A percentile compares a stretch with the other conserved stretches of the same genome.
Conservation (phyloP, 768 basidiomycete species). For the Tephrocybe rancida region DNA sequence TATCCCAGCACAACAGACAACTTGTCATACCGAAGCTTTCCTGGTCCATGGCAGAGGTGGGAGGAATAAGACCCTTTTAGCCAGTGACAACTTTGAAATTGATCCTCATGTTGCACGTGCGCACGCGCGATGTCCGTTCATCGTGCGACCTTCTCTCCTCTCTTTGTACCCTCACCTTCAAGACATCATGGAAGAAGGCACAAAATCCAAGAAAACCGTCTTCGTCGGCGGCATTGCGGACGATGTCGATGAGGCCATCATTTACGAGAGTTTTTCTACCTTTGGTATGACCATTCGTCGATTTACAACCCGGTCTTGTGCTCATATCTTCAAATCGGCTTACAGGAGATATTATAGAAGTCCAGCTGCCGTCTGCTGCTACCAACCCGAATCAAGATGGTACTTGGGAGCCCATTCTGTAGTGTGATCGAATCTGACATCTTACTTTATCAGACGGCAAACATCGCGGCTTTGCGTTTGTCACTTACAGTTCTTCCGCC, state of each 20-base stretch:
- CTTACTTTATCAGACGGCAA: slow-evolving; percentile 50
- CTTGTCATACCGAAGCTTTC: too few relatives aligned
- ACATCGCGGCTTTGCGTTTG: slow-evolving; percentile 93
- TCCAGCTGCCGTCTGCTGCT: slow-evolving; percentile 82
- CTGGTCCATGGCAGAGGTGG: slow-evolving; percentile 25
- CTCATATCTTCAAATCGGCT: slow-evolving; percentile 12
- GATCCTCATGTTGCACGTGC: slow-evolving; percentile 29
- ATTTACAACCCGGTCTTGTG: not conserved
- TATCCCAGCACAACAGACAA: not conserved
- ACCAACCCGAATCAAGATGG: slow-evolving; percentile 71
- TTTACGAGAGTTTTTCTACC: slow-evolving; percentile 81
- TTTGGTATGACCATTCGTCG: slow-evolving; percentile 64
- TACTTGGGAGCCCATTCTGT: slow-evolving; percentile 24
- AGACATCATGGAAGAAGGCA: slow-evolving; percentile 73
- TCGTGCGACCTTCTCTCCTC: slow-evolving; percentile 40
- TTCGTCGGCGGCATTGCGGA: slow-evolving; percentile 85
- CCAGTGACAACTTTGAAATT: slow-evolving; percentile 11
- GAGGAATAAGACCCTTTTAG: slow-evolving; percentile 26
- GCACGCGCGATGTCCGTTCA: slow-evolving; percentile 26
- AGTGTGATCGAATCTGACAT: slow-evolving; percentile 5
- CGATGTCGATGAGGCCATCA: slow-evolving; percentile 75
- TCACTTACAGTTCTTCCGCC: slow-evolving; percentile 76
- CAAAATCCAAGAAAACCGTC: slow-evolving; percentile 83
- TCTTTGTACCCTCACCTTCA: slow-evolving; percentile 26
- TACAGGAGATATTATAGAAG: slow-evolving; percentile 89